Percentiles rank a stretch among this genome's conserved stretches.
Conservation (phyloP, 2,329 filamentous ascomycete genomes). For the Pseudogymnoascus sp. region DNA sequence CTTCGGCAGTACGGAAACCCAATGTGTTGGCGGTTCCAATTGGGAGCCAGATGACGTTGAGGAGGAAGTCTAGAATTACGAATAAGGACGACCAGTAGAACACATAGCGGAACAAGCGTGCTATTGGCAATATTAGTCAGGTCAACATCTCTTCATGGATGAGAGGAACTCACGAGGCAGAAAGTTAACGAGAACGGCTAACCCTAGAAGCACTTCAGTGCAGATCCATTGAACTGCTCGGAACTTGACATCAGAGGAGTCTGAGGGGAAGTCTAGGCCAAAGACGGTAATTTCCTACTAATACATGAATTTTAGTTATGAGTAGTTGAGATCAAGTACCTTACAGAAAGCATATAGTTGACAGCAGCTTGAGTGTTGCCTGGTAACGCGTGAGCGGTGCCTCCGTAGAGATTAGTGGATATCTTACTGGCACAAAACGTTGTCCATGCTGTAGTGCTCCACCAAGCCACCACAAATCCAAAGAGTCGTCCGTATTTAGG, state of each 20-base stretch:
- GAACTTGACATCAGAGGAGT: conserved; percentile 48
- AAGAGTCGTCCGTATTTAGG: conserved; percentile 33
- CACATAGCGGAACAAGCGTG: conserved; percentile 36
- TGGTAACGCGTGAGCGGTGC: conserved; percentile 18
- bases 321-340: conserved; percentile 17
- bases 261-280: conserved; percentile 48
- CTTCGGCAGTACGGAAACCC: conserved; percentile 52
- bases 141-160: neutral
- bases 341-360: conserved; percentile 48
- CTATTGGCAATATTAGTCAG: conserved; percentile 12
- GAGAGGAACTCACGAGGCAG: conserved; percentile 41
- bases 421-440: conserved; percentile 47
- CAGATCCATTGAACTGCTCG: conserved; percentile 56
- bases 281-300: conserved; percentile 51
- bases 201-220: conserved; percentile 44
- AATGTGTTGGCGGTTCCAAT: conserved; percentile 49
- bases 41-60: conserved; percentile 57
- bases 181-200: conserved; percentile 46
- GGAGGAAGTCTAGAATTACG: conserved; percentile 51
- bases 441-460: conserved; percentile 58
- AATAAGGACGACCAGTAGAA: conserved; percentile 40
- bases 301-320: neutral
- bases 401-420: neutral
- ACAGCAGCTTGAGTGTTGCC: conserved; percentile 45
- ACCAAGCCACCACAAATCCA: conserved; percentile 51